Conservation (phyloP, 2,329 filamentous ascomycete genomes). For the Cercospora sp. region DNA sequence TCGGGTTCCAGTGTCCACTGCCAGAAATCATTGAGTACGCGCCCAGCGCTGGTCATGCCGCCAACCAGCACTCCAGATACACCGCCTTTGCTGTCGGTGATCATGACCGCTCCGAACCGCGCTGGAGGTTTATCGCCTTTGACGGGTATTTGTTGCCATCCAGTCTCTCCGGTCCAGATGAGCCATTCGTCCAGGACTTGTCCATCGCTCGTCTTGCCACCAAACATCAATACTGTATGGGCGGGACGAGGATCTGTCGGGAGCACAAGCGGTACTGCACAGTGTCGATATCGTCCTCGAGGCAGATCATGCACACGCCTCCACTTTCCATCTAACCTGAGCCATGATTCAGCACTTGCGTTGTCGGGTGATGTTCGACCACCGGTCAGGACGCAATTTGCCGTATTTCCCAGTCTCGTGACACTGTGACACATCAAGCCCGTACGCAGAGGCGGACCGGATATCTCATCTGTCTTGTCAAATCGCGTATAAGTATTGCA, state of each 20-base stretch:
- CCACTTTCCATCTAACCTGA: constrained; percentile 66
- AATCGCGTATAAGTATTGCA: constrained; percentile 47
- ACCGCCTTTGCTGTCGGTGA: constrained; percentile 41
- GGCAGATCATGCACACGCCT: constrained; percentile 65
- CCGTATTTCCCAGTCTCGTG: constrained; percentile 59
- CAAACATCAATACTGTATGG: constrained; percentile 47
- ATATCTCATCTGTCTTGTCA: constrained; percentile 29
- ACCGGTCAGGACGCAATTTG: constrained; percentile 67
- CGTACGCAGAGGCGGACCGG: constrained; percentile 35
- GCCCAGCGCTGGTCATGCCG: constrained; percentile 67
- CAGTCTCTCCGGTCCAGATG: constrained; percentile 50
- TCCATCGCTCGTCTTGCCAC: constrained; percentile 48
- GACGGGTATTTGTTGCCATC: constrained; percentile 52
- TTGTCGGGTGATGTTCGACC: constrained; percentile 75
- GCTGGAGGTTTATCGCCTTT: constrained; percentile 44
- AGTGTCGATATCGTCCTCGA: constrained; percentile 73
- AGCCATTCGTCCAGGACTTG: constrained; percentile 45
- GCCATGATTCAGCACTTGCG: constrained; percentile 73
- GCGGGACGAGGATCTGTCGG: constrained; percentile 35
- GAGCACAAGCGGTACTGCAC: constrained; percentile 52
- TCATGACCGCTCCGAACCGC: constrained; percentile 60
- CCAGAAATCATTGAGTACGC: constrained; percentile 63
- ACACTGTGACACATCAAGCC: constrained; percentile 72
- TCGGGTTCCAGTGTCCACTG: constrained; percentile 55
- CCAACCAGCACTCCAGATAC: constrained; percentile 66